These are phyloP conservation scores for Debaryomycetaceae sp. DNA, from an alignment of 1,139 yeast genomes.

Conservation along the genomic window DNA sequence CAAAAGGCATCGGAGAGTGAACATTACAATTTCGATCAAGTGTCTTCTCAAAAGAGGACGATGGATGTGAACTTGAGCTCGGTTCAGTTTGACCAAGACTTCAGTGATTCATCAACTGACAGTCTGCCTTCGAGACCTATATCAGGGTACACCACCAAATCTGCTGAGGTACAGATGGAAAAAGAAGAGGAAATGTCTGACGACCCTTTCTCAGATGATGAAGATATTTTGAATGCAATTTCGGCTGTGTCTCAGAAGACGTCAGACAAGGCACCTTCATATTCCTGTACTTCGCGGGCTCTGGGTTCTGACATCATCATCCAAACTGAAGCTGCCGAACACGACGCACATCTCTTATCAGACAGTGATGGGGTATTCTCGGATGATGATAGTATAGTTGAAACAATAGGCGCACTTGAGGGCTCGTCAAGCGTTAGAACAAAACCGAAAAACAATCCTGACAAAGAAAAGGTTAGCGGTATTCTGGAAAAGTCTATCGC, in stretches of 20 bases:
- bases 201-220: conserved; percentile 30
- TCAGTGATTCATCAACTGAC: conserved; percentile 11
- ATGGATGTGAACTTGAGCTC: conserved; percentile 5
- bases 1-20: not conserved
- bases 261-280: not conserved
- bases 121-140: not conserved
- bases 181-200: conserved; percentile 12
- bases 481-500: conserved; percentile 5
- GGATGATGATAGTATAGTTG: conserved; percentile 1
- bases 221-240: conserved; percentile 2
- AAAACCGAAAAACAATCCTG: not conserved
- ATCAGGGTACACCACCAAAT: not conserved
- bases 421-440: conserved; percentile 1
- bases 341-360: not conserved
- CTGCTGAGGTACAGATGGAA: not conserved
- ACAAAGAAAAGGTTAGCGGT: conserved; percentile 17
- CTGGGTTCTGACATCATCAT: not conserved
- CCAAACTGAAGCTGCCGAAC: not conserved
- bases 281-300: not conserved
- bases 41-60: not conserved
- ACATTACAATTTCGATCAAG: not conserved
- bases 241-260: not conserved
- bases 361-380: conserved; percentile 7
- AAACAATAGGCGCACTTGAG: conserved; percentile 8
- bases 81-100: conserved; percentile 16